phyloP scores from a whole-genome alignment of 768 basidiomycete genomes.

The Suillus americanus region DNA sequence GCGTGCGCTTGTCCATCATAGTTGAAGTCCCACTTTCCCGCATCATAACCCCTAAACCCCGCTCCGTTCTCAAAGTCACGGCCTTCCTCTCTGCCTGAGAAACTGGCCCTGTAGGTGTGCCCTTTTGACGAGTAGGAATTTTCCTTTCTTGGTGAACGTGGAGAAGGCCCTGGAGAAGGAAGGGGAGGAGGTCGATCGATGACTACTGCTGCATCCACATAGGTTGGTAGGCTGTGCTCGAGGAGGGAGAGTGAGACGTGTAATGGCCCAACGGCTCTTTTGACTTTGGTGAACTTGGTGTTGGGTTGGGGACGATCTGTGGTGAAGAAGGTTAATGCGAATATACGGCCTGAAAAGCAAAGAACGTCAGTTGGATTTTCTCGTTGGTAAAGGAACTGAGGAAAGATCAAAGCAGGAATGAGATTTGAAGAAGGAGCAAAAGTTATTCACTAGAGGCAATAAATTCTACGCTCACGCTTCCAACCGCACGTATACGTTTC shows the following conservation, averaged over 20 bases:
- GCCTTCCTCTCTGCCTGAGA: not conserved
- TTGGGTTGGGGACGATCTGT: constrained; percentile 7
- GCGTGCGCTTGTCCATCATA: constrained; percentile 1
- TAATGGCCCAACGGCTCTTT: constrained; percentile 25
- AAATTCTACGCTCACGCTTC: constrained; percentile 60
- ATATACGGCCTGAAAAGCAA: constrained; percentile 23
- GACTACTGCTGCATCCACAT: constrained; percentile 51
- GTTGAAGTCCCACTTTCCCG: constrained; percentile 5
- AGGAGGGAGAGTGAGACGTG: constrained; percentile 50
- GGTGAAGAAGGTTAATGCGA: constrained; percentile 26
- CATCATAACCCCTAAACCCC: not conserved
- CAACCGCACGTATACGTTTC: constrained; percentile 65
- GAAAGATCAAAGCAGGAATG: not conserved
- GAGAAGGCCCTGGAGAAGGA: constrained; percentile 11
- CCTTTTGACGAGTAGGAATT: not conserved
- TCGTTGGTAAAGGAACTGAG: not conserved
- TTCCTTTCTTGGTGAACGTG: constrained; percentile 7
- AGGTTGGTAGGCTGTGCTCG: constrained; percentile 59
- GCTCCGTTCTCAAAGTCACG: too few relatives aligned
- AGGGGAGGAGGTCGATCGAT: constrained; percentile 34
- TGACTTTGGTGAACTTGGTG: not conserved
- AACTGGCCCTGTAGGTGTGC: not conserved
- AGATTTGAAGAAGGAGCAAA: constrained; percentile 23
- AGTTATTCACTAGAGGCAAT: constrained; percentile 45
- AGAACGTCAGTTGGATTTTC: constrained; percentile 34